Percentiles rank a stretch among this genome's conserved stretches.
phyloP scores from a whole-genome alignment of 495 filamentous ascomycete genomes.

The Penicillium tannophilum region DNA sequence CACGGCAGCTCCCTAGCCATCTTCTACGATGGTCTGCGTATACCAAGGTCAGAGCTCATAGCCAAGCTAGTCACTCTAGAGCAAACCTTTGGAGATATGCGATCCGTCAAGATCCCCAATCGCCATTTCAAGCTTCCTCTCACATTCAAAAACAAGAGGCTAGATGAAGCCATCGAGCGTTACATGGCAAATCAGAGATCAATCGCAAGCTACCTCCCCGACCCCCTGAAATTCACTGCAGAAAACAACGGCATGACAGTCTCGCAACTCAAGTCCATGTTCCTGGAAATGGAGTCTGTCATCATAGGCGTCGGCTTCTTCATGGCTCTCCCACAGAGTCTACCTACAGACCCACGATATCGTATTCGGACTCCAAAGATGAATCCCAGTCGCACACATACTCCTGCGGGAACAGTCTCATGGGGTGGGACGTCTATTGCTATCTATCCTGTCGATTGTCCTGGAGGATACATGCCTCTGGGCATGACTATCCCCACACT shows the following conservation, averaged over 20 bases:
- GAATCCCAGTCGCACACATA: constrained; percentile 61
- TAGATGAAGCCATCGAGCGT: constrained; percentile 50
- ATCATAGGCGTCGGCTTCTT: constrained; percentile 61
- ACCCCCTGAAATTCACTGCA: constrained; percentile 59
- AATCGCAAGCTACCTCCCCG: constrained; percentile 59
- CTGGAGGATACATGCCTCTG: constrained; percentile 60
- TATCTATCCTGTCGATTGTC: constrained; percentile 47
- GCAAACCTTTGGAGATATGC: constrained; percentile 36
- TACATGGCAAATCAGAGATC: constrained; percentile 62
- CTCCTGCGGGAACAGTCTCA: constrained; percentile 54
- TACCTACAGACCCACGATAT: constrained; percentile 59
- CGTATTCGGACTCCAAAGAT: constrained; percentile 58
- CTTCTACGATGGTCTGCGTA: constrained; percentile 48
- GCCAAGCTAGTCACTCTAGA: constrained; percentile 29
- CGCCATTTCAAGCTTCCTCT: constrained; percentile 57
- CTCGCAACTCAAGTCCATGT: constrained; percentile 46
- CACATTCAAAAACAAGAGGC: constrained; percentile 52
- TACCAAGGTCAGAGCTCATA: constrained; percentile 30
- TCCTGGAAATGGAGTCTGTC: constrained; percentile 38
- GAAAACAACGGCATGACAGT: constrained; percentile 58
- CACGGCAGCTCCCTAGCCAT: constrained; percentile 39
- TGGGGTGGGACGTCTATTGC: constrained; percentile 49
- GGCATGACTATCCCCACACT: constrained; percentile 57
- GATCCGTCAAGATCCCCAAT: constrained; percentile 48
- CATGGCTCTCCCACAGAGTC: constrained; percentile 52